Percentiles rank a stretch among this genome's conserved stretches.
Conservation (phyloP, 1,284 basidiomycete species). For the Boletus semigastroideus region DNA sequence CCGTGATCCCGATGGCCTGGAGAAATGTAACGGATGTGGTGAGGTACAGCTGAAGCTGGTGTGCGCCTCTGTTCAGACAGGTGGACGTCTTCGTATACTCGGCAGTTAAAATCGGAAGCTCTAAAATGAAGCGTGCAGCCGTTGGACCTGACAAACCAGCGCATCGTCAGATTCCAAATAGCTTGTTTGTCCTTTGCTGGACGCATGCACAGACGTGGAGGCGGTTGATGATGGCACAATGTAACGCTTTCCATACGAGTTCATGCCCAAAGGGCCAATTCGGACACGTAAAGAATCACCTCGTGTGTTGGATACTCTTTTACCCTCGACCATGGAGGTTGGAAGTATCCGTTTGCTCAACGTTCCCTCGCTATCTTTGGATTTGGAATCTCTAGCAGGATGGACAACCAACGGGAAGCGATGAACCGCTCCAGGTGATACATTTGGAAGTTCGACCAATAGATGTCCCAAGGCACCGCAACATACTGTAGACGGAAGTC, state of each 20-base stretch:
- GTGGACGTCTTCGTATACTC: conserved; percentile 7
- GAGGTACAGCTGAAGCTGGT: conserved; percentile 13
- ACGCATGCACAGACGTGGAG: too few species aligned
- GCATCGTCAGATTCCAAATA: background rate
- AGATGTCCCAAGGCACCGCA: conserved; percentile 8
- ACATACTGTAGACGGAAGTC: background rate
- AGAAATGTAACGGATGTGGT: conserved; percentile 12
- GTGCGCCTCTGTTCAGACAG: background rate
- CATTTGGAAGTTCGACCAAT: conserved; percentile 3
- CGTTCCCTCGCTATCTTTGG: too few species aligned
- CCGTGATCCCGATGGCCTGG: conserved; percentile 4
- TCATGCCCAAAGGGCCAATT: too few species aligned
- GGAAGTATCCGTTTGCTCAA: too few species aligned
- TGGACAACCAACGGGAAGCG: background rate
- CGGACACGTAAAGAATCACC: too few species aligned
- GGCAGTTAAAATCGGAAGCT: conserved; percentile 7
- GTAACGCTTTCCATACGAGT: too few species aligned
- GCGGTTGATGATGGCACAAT: too few species aligned
- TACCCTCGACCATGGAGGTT: too few species aligned
- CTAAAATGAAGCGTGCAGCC: background rate
- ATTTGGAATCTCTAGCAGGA: background rate
- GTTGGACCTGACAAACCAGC: background rate
- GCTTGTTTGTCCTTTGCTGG: background rate
- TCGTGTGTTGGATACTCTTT: too few species aligned
- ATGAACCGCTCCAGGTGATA: background rate